Percentiles rank a stretch among this genome's conserved stretches.
These are phyloP conservation scores for Saccharomyces kudriavzevii DNA, from an alignment of 805 yeast species.

Conservation along the genomic window DNA sequence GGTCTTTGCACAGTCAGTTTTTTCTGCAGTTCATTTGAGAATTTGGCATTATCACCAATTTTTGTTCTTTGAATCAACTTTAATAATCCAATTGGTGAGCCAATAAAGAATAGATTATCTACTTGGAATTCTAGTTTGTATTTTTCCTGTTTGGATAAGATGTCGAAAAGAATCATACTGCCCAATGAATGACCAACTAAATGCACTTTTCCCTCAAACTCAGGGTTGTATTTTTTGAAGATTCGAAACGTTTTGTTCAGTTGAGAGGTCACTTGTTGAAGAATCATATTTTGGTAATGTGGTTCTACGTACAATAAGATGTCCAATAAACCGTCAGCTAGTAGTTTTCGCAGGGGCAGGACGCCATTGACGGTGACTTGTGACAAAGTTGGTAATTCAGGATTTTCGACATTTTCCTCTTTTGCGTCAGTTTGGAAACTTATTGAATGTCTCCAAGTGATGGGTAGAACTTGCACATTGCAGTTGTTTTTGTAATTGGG, in stretches of 20 bases:
- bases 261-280: conserved; percentile 51
- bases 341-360: conserved; percentile 61
- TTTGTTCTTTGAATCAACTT: conserved; percentile 60
- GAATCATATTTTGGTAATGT: conserved; percentile 51
- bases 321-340: conserved; percentile 85
- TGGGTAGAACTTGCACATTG: conserved; percentile 77
- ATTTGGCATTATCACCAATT: conserved; percentile 35
- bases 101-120: conserved; percentile 68
- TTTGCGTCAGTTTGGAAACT: conserved; percentile 48
- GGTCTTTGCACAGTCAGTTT: conserved; percentile 35
- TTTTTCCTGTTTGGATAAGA: conserved; percentile 45
- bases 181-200: conserved; percentile 90
- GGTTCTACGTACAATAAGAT: conserved; percentile 74
- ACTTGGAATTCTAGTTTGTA: conserved; percentile 57
- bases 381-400: conserved; percentile 50
- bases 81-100: conserved; percentile 87
- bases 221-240: conserved; percentile 57
- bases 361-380: conserved; percentile 75
- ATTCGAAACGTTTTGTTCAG: conserved; percentile 54
- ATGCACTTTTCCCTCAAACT: conserved; percentile 73
- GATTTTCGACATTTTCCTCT: conserved; percentile 33
- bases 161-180: conserved; percentile 73
- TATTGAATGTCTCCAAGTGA: conserved; percentile 80
- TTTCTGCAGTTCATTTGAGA: conserved; percentile 6
- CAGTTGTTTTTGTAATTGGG: conserved; percentile 43